phyloP scores from a whole-genome alignment of 2,329 filamentous ascomycete species.

The Aspergillus nomiae region DNA sequence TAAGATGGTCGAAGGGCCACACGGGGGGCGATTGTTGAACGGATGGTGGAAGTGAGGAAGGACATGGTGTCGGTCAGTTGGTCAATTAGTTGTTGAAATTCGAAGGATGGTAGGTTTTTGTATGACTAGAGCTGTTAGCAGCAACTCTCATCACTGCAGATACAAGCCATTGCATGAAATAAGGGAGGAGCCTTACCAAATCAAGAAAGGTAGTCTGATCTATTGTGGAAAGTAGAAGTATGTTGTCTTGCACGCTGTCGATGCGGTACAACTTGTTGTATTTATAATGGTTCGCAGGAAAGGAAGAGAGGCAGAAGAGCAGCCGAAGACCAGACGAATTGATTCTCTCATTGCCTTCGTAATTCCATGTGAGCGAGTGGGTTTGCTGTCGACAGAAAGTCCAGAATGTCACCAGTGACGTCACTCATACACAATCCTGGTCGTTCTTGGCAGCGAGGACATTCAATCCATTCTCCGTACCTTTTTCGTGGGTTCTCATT shows the following conservation, averaged over 20 bases:
- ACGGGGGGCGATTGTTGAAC: slow-evolving; percentile 23
- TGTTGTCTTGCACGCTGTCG: neutral
- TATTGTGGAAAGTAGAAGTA: neutral
- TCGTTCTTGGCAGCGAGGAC: neutral
- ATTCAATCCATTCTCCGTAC: neutral
- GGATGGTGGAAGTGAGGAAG: slow-evolving; percentile 32
- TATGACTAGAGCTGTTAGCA: neutral
- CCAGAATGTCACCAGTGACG: slow-evolving; percentile 13
- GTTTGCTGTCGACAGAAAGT: neutral
- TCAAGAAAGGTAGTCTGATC: neutral
- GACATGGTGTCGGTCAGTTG: slow-evolving; percentile 32
- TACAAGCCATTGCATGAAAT: neutral
- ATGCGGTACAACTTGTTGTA: neutral
- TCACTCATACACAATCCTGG: slow-evolving; percentile 10
- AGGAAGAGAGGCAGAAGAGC: neutral
- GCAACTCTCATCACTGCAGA: neutral
- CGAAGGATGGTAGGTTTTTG: neutral
- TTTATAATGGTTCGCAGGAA: neutral
- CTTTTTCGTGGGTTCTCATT: neutral
- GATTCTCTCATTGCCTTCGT: neutral
- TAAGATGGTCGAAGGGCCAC: slow-evolving; percentile 24
- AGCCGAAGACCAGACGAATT: neutral
- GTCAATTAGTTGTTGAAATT: neutral
- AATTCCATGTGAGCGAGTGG: slow-evolving; percentile 1
- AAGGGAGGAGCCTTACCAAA: neutral